These are phyloP conservation scores for Saturnispora serradocipensis DNA, from an alignment of 805 yeast species.

Conservation along the genomic window DNA sequence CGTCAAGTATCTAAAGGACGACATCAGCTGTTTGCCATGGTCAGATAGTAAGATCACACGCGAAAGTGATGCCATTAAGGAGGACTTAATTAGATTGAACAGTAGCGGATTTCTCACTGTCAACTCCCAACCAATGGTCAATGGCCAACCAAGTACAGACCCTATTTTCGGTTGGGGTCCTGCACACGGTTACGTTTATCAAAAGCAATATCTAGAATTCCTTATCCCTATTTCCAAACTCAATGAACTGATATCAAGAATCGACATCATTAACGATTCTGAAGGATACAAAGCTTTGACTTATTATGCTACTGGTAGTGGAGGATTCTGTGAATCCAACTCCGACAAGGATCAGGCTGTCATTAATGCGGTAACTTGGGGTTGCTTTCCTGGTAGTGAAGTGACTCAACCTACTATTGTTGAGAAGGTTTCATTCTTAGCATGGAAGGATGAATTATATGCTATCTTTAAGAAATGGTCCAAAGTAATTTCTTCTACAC, in stretches of 20 bases:
- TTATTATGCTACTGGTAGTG: constrained; percentile 60
- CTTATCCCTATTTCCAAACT: constrained; percentile 52
- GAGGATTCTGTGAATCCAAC: constrained; percentile 7
- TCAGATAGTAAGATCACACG: constrained; percentile 80
- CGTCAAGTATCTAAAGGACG: constrained; percentile 61
- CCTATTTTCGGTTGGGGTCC: constrained; percentile 92
- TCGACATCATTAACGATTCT: constrained; percentile 36
- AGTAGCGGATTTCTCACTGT: constrained; percentile 64
- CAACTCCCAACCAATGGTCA: constrained; percentile 90
- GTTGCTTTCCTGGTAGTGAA: constrained; percentile 93
- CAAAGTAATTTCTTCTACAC: constrained; percentile 7
- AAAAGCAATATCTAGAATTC: constrained; percentile 87
- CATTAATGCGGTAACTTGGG: constrained; percentile 97
- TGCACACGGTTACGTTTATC: constrained; percentile 82
- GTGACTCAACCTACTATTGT: constrained; percentile 94
- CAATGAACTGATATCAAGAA: constrained; percentile 30
- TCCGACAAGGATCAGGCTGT: constrained; percentile 45
- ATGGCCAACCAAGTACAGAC: constrained; percentile 67
- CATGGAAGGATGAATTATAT: constrained; percentile 96
- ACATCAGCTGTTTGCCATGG: constrained; percentile 80
- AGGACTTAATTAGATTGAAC: constrained; percentile 56
- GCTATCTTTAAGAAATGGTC: constrained; percentile 76
- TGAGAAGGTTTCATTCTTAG: constrained; percentile 81
- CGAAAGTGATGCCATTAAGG: constrained; percentile 59
- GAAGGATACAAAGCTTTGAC: constrained; percentile 49